Conservation (phyloP, 352 stramenopile genomes). For the Globisporangium barbulae region DNA sequence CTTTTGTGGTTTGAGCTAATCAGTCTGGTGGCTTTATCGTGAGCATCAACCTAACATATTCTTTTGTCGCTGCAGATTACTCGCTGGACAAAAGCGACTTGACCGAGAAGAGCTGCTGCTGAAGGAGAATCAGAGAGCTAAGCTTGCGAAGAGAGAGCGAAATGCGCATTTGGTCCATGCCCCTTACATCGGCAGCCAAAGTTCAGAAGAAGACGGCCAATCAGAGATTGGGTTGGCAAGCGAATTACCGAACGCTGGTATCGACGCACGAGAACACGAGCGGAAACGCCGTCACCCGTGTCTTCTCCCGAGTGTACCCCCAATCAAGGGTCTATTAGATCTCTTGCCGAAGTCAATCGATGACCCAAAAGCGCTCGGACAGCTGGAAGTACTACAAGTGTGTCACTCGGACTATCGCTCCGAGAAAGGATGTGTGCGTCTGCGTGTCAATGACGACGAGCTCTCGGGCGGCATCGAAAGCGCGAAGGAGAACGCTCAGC, state of each 20-base stretch:
- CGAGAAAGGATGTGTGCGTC: conserved; percentile 63
- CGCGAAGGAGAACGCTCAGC: conserved; percentile 47
- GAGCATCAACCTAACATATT: neutral
- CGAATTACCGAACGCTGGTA: neutral
- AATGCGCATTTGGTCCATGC: conserved; percentile 64
- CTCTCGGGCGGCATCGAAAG: conserved; percentile 20
- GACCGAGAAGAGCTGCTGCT: conserved; percentile 75
- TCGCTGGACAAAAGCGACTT: conserved; percentile 74
- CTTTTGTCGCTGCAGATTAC: conserved; percentile 28
- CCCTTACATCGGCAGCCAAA: neutral
- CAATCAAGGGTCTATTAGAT: conserved; percentile 79
- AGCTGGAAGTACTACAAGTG: conserved; percentile 77
- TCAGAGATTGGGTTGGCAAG: neutral
- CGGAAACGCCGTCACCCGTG: conserved; percentile 57
- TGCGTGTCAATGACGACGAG: conserved; percentile 65
- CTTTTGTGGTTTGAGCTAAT: neutral
- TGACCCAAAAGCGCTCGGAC: conserved; percentile 48
- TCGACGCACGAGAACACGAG: conserved; percentile 23
- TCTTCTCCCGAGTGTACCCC: conserved; percentile 74
- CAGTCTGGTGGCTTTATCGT: neutral
- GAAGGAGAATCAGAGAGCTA: conserved; percentile 54
- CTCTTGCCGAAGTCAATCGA: conserved; percentile 74
- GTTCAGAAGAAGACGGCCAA: neutral
- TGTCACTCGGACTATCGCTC: conserved; percentile 73
- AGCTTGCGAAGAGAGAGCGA: conserved; percentile 26